Evolutionary conservation across 345 rosid genomes (phyloP).

Genomic region (Zanthoxylum bungeanum): DNA sequence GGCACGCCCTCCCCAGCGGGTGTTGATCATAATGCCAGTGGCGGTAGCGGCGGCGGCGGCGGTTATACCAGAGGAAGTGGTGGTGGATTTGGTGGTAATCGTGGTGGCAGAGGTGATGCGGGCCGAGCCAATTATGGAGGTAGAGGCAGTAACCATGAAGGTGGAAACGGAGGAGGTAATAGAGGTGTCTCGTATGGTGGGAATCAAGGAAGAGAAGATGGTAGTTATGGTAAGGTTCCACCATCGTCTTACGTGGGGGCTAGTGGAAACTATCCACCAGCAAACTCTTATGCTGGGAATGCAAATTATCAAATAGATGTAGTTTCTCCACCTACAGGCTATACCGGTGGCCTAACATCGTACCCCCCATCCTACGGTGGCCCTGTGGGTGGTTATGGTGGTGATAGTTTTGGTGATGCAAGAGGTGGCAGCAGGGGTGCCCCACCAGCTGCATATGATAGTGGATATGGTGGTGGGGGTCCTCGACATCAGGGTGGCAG

Average conservation of each 20-base stretch:
- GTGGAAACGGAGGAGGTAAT: conserved; percentile 39
- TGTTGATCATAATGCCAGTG: conserved; percentile 38
- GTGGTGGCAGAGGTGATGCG: conserved; percentile 46
- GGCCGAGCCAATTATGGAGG: conserved; percentile 46
- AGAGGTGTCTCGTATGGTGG: conserved; percentile 70
- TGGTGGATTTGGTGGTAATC: conserved; percentile 46
- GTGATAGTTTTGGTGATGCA: conserved; percentile 51
- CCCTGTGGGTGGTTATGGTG: conserved; percentile 55
- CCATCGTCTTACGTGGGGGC: conserved; percentile 66
- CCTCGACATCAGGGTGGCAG: conserved; percentile 53
- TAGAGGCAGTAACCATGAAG: conserved; percentile 47
- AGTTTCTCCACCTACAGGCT: conserved; percentile 86
- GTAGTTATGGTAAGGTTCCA: conserved; percentile 66
- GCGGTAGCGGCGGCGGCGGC: conserved; percentile 41
- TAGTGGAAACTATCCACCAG: conserved; percentile 58
- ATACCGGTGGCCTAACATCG: conserved; percentile 72
- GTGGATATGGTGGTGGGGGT: conserved; percentile 52
- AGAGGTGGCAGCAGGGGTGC: conserved; percentile 58
- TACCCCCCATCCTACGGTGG: conserved; percentile 82
- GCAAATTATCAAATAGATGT: conserved; percentile 67
- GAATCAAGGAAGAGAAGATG: conserved; percentile 62
- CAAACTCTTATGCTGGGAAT: conserved; percentile 50
- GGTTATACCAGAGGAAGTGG: conserved; percentile 47
- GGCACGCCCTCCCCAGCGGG: conserved; percentile 80
- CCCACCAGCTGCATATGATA: conserved; percentile 30